Evolutionary conservation across 306 rosid species (phyloP), one percentile per base, ranked within the genome.

Genomic region (Vachellia pachyceras): DNA sequence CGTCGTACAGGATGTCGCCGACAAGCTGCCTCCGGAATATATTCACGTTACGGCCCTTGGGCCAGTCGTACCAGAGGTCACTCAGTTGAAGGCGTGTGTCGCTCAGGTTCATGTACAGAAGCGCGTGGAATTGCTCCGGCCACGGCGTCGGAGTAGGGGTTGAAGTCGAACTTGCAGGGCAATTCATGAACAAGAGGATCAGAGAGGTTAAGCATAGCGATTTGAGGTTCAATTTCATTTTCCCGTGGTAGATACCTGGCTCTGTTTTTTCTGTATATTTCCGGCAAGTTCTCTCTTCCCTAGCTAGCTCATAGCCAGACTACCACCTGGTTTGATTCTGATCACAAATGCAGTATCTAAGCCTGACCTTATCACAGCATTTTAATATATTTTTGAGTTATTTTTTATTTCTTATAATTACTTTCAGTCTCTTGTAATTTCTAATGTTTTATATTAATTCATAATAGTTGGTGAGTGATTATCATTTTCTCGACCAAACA

Each of bases 51-150:
- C 87, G 71, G 49, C 92, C 85, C 50, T 22, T 60, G 5, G 85
- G 83, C 92, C 92, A 89, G 84, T 89, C 92, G 75, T 89, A 89
- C 92, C 92, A 89, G 0, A 86, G 75, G 80, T 86, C 86, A 35
- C 84, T 82, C 4, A 89, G 69, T 66, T 89, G 80, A 66, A 89
- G 82, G n/a, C 35, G 80, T 1, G 73, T 0, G 49, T 2, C 0
- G 72, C 46, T 86, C 41, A 84, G n/a, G 77, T 86, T 89, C 90
- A 89, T 84, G 82, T 22, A 82, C 7, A 86, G 78, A 17, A 86
- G 82, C 3, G 92, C 88, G 44, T 86, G 92, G n/a, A 89, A 89
- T 57, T 84, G 90, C 64, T 82, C 77, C 0, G 92, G 90, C 92
- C 92, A 89, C 12, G 88, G 90, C 3, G 45, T 0, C 0, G 90